These are phyloP conservation scores for Pythium coloratum DNA, from an alignment of 352 stramenopile genomes.

Conservation along the genomic window DNA sequence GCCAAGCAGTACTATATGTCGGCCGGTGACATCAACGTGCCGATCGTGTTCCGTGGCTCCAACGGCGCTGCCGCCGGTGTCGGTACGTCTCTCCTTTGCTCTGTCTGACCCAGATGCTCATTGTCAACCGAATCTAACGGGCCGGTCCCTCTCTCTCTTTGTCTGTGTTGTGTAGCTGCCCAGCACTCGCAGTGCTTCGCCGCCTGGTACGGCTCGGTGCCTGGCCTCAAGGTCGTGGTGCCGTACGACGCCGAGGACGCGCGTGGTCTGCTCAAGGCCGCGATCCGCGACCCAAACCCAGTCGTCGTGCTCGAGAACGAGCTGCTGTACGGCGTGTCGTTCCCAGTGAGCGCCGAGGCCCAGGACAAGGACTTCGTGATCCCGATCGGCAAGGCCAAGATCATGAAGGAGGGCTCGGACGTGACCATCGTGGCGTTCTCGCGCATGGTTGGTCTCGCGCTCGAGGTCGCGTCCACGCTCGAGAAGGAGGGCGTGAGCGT, in stretches of 20 bases:
- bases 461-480: conserved; percentile 95
- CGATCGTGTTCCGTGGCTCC: conserved; percentile 99
- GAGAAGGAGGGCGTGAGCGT: conserved; percentile 93
- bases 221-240: conserved; percentile 97
- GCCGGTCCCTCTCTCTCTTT: background rate
- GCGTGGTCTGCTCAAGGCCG: conserved; percentile 98
- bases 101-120: background rate
- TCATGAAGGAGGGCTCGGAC: conserved; percentile 96
- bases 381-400: conserved; percentile 98
- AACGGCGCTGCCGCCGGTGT: conserved; percentile 98
- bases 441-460: conserved; percentile 94
- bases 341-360: conserved; percentile 97
- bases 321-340: conserved; percentile 97
- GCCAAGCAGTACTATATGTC: conserved; percentile 99
- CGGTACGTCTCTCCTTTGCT: conserved; percentile 46
- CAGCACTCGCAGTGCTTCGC: conserved; percentile 99
- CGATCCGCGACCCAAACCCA: conserved; percentile 99
- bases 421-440: conserved; percentile 98
- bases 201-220: conserved; percentile 97
- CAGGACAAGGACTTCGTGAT: conserved; percentile 97
- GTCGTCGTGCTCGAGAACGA: conserved; percentile 99
- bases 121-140: conserved; percentile 4
- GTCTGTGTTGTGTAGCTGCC: conserved; percentile 53
- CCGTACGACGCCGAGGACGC: conserved; percentile 98
- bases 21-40: conserved; percentile 96